A percentile compares a stretch with the other conserved stretches of the same genome.
Evolutionary conservation across 768 basidiomycete genomes (phyloP).

Genomic region (Mycena floridula): DNA sequence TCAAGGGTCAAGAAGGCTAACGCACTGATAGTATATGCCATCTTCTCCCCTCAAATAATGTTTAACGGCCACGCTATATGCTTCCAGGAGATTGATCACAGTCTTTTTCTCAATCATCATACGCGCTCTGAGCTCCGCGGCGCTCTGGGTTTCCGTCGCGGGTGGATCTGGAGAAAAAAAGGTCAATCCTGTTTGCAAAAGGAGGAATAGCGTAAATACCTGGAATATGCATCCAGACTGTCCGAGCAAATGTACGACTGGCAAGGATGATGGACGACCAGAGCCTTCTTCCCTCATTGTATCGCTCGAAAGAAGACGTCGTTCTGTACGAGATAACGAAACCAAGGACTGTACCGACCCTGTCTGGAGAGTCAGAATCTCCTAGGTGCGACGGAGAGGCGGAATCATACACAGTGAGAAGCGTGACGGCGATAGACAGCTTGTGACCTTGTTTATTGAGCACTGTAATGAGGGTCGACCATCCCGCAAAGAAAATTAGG

Average conservation of each 20-base stretch:
- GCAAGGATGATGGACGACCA: slow-evolving; percentile 67
- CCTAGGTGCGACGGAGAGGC: background rate
- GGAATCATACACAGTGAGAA: slow-evolving; percentile 73
- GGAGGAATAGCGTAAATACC: slow-evolving; percentile 29
- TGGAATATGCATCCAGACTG: slow-evolving; percentile 64
- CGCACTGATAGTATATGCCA: slow-evolving; percentile 17
- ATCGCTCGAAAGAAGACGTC: slow-evolving; percentile 69
- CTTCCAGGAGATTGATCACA: slow-evolving; percentile 59
- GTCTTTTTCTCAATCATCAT: slow-evolving; percentile 64
- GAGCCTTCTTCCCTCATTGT: slow-evolving; percentile 63
- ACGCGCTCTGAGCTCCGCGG: slow-evolving; percentile 34
- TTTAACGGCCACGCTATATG: slow-evolving; percentile 59
- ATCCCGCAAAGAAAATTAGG: slow-evolving; percentile 55
- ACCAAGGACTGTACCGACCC: slow-evolving; percentile 61
- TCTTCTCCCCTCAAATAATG: slow-evolving; percentile 62
- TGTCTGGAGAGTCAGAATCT: slow-evolving; percentile 7
- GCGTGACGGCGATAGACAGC: slow-evolving; percentile 40
- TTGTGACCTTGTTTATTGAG: slow-evolving; percentile 41
- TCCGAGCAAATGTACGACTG: slow-evolving; percentile 51
- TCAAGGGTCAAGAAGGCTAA: slow-evolving; percentile 1
- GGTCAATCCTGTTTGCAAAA: background rate
- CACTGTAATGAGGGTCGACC: slow-evolving; percentile 52
- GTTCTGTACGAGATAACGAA: slow-evolving; percentile 71
- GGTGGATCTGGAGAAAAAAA: slow-evolving; percentile 20
- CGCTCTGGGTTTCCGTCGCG: slow-evolving; percentile 5